Conservation (phyloP, 805 yeast species). For the Candida railenensis region DNA sequence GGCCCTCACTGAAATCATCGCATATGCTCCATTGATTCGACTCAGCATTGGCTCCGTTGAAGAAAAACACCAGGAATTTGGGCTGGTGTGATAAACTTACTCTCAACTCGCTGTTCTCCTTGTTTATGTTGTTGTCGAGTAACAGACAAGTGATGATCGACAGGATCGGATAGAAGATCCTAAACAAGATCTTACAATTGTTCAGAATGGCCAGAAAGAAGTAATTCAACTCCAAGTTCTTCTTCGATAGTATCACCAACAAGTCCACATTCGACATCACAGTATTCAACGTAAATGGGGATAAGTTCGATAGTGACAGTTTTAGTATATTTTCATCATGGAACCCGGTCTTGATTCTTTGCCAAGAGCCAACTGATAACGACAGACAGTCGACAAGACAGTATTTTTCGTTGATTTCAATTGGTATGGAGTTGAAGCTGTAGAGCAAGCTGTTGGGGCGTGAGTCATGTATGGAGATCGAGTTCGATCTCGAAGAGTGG, state of each 20-base stretch:
- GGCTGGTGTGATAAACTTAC: slow-evolving; percentile 60
- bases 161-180: slow-evolving; percentile 69
- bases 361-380: slow-evolving; percentile 79
- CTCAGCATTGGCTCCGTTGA: slow-evolving; percentile 51
- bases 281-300: slow-evolving; percentile 63
- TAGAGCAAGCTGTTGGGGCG: slow-evolving; percentile 1
- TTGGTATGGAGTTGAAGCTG: slow-evolving; percentile 29
- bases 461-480: background rate
- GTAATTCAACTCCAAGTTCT: slow-evolving; percentile 71
- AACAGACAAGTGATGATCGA: slow-evolving; percentile 61
- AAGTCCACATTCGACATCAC: slow-evolving; percentile 71
- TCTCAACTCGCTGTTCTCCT: slow-evolving; percentile 46
- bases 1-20: slow-evolving; percentile 82
- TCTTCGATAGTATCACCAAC: slow-evolving; percentile 66
- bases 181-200: slow-evolving; percentile 62
- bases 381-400: slow-evolving; percentile 67
- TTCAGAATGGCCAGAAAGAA: slow-evolving; percentile 75
- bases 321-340: slow-evolving; percentile 39
- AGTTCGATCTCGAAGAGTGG: slow-evolving; percentile 7
- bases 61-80: slow-evolving; percentile 74
- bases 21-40: slow-evolving; percentile 76
- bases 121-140: slow-evolving; percentile 43
- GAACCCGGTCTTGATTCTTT: slow-evolving; percentile 67
- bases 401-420: slow-evolving; percentile 62
- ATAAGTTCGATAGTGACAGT: slow-evolving; percentile 53